A percentile compares a stretch with the other conserved stretches of the same genome.
phyloP scores from a whole-genome alignment of 192 early-diverging fungal genomes.

The Powellomyces hirtus region DNA sequence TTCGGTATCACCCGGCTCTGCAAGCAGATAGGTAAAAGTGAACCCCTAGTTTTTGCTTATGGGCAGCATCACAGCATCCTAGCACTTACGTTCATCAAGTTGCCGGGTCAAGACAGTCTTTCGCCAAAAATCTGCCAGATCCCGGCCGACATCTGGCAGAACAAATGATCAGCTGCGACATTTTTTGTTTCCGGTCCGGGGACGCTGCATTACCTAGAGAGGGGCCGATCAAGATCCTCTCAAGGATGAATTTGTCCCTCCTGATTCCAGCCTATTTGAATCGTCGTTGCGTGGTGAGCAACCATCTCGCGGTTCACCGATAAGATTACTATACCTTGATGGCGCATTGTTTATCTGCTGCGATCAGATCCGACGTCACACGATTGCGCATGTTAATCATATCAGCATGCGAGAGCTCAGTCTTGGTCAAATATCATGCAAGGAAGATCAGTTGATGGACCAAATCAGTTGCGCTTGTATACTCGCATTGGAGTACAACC shows the following conservation, averaged over 20 bases:
- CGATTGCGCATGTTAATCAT: slow-evolving; percentile 11
- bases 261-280: not conserved
- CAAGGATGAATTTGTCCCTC: slow-evolving; percentile 17
- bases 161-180: too few species aligned
- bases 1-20: too few species aligned
- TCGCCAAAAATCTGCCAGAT: too few species aligned
- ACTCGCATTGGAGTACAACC: too few species aligned
- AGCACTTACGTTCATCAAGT: too few species aligned
- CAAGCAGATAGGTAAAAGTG: too few species aligned
- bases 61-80: too few species aligned
- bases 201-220: slow-evolving; percentile 12
- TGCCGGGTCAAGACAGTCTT: too few species aligned
- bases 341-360: slow-evolving; percentile 5
- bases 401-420: slow-evolving; percentile 16
- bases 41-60: too few species aligned
- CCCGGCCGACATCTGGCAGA: too few species aligned
- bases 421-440: not conserved
- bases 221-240: not conserved
- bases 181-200: too few species aligned
- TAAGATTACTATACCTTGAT: not conserved
- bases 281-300: not conserved
- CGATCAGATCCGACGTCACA: not conserved
- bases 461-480: not conserved
- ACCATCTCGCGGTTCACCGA: not conserved
- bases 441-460: not conserved